Base-by-base conservation (phyloP, 1,284 basidiomycete genomes). In the Naganishia albida region DNA sequence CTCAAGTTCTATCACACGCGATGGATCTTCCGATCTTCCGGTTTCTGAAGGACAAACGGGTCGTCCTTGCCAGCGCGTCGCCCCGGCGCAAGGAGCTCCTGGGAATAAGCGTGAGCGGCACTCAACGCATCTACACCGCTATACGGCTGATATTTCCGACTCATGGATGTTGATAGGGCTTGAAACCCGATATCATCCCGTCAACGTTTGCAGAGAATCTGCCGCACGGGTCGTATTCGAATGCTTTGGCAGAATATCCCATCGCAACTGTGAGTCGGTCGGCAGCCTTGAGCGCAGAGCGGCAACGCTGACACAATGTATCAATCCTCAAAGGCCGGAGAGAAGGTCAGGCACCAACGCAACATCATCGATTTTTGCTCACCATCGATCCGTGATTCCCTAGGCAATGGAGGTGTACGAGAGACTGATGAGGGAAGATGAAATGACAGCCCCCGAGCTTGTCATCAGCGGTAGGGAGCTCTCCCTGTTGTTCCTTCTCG, bases 371-470 rank as follows among this genome's bases (percentile, higher is more conserved):
- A n/a, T n/a, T n/a, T n/a, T n/a, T n/a, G n/a, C n/a, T 13, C 34
- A 18, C 49, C 3, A 23, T 34, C 3, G 16, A 2, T 53, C 8
- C 15, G 23, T 28, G 1, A n/a, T n/a, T n/a, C n/a, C n/a, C 8
- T 12, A 83, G 81, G 93, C 89, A 0, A 85, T 93, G 8, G 90
- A 95, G 73, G 93, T 95, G n/a, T 96, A 96, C 73, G 87, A 91
- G 76, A 83, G 88, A 39, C 80, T 96, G 26, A 88, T 95, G 63
- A 76, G 70, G 62, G 81, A 86, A 64, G 78, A 89, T 70, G 89
- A 90, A 8, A 87, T 91, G 23, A 86, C 95, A 73, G 84, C 91
- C 1, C 93, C 94, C 2, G 94, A 98, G 78, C 84, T 98, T 26
- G 93, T 98, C 51, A 97, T 99, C 69, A 88, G 86, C 68, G 91